These are phyloP conservation scores for Boletus subcaerulescens DNA, from an alignment of 768 basidiomycete genomes.

Conservation along the genomic window DNA sequence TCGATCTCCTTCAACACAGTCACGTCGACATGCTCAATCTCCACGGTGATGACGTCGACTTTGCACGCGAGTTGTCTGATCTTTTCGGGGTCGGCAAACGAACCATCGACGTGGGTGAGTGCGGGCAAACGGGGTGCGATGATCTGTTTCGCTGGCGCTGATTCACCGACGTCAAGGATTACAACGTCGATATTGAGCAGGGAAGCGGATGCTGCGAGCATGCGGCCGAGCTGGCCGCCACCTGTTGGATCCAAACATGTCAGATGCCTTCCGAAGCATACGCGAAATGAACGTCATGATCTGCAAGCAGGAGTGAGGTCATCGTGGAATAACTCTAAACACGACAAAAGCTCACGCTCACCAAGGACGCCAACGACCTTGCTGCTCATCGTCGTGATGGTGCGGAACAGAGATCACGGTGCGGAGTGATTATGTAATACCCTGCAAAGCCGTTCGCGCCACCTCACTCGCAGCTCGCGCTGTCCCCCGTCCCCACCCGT, in stretches of 20 bases:
- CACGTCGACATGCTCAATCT: conserved; percentile 95
- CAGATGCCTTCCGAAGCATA: not conserved
- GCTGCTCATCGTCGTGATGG: conserved; percentile 17
- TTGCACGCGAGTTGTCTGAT: conserved; percentile 76
- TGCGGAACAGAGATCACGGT: too few relatives aligned
- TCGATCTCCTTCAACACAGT: conserved; percentile 54
- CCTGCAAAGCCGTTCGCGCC: too few relatives aligned
- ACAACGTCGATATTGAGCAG: conserved; percentile 80
- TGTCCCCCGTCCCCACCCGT: too few relatives aligned
- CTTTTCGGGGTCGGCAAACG: conserved; percentile 75
- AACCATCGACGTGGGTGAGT: conserved; percentile 76
- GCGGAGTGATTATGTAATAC: too few relatives aligned
- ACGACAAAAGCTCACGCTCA: conserved; percentile 23
- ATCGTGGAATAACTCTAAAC: not conserved
- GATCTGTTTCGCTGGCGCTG: conserved; percentile 88
- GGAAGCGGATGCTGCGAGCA: conserved; percentile 90
- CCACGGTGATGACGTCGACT: conserved; percentile 88
- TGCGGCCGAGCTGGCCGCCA: conserved; percentile 95
- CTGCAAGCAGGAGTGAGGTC: conserved; percentile 12
- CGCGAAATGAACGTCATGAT: not conserved
- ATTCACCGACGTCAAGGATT: conserved; percentile 80
- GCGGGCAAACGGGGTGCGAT: conserved; percentile 49
- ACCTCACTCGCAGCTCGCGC: too few relatives aligned
- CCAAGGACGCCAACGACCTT: conserved; percentile 31
- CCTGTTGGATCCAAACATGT: conserved; percentile 44